Evolutionary conservation across 2,329 filamentous ascomycete genomes (phyloP), one percentile per base, ranked within the genome.

Genomic region (Phyllosticta citribraziliensis): DNA sequence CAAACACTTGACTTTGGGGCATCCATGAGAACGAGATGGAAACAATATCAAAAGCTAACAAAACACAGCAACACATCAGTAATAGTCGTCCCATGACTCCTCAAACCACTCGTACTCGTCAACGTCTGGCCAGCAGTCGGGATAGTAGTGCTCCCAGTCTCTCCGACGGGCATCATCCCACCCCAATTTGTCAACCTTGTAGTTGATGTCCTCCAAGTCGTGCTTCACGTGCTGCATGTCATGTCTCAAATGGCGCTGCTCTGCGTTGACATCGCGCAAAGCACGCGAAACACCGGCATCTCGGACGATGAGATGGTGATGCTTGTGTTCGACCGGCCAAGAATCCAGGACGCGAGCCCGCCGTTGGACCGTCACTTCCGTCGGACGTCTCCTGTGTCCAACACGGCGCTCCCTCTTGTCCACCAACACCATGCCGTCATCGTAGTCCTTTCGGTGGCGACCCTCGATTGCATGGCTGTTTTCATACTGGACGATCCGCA

Each of bases 71-170:
- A 3, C n/a, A 22, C 10, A 53, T 60, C 35, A 60, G 9, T 60
- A 60, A n/a, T 6, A 51, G 30, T 60, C 57, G 51, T 60, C 57
- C 52, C 52, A 60, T 22, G 52, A 60, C 22, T 60, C 57, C 11
- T 52, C 47, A 22, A 55, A 9, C 33, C 30, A 60, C 35, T 60
- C 57, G 14, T 22, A 47, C 14, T 59, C 52, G 51, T 55, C 40
- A 8, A 55, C 35, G 9, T 59, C 57, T 9, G 57, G 52, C 22
- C 52, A 55, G 3, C 17, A 22, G 10, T 52, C 56, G 17, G 24
- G 20, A 20, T n/a, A 52, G 55, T 33, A 40, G 22, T 50, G 24
- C 35, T 47, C 2, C 52, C 52, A 12, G 17, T 27, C 33, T n/a
- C 22, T 55, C 5, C 57, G 52, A 11, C 10, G 4, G 3, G 22